These are phyloP conservation scores for Colletotrichum sp. DNA, from an alignment of 2,329 filamentous ascomycete genomes.

Conservation along the genomic window DNA sequence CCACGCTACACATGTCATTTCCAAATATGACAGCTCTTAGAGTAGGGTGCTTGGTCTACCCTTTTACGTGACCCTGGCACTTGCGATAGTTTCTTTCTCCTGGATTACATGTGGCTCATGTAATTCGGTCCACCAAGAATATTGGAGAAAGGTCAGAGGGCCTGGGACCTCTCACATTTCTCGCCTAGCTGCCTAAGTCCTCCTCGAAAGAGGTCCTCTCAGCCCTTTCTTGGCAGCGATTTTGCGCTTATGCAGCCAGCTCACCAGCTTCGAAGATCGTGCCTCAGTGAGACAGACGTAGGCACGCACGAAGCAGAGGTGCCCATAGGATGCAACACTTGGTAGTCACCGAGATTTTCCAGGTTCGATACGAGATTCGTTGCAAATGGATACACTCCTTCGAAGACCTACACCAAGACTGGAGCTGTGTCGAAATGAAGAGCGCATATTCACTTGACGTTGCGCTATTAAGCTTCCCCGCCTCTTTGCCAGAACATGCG, in stretches of 20 bases:
- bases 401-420: neutral
- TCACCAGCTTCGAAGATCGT: neutral
- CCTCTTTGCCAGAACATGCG: neutral
- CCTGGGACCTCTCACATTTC: neutral
- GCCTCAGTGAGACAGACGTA: neutral
- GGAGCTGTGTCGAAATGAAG: neutral
- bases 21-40: fast-evolving
- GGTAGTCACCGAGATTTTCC: neutral
- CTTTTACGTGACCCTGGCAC: neutral
- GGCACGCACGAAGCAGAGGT: neutral
- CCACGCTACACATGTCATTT: neutral
- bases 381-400: neutral
- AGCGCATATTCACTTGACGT: neutral
- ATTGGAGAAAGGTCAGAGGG: neutral
- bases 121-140: fast-evolving
- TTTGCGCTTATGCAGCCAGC: neutral
- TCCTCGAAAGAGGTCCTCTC: fast-evolving
- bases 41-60: fast-evolving
- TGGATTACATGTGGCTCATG: neutral
- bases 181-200: neutral
- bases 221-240: neutral
- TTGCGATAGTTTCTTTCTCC: neutral
- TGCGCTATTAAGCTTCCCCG: neutral
- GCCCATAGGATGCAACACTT: neutral
- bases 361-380: neutral